Percentiles rank a stretch among this genome's conserved stretches.
These are phyloP conservation scores for Vararia minispora DNA, from an alignment of 768 basidiomycete genomes.

Conservation along the genomic window DNA sequence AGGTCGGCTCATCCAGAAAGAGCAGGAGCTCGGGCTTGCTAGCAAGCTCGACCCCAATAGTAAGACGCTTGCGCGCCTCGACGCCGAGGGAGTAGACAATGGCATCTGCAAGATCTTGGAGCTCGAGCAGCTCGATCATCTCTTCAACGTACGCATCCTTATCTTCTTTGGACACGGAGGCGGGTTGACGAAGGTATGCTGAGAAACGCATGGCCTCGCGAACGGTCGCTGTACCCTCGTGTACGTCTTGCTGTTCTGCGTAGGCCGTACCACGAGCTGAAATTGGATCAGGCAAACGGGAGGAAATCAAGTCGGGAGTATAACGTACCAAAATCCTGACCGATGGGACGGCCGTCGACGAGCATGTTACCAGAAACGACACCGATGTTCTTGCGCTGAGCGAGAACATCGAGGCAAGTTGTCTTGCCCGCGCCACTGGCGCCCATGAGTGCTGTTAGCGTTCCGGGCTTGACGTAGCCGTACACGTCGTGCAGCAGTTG, in stretches of 20 bases:
- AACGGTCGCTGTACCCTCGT: conserved; percentile 74
- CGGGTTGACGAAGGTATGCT: conserved; percentile 75
- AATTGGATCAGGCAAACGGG: too few relatives aligned
- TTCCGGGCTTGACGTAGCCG: conserved; percentile 80
- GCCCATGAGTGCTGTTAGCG: conserved; percentile 72
- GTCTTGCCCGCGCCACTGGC: conserved; percentile 76
- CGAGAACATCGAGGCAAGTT: conserved; percentile 67
- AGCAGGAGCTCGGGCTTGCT: conserved; percentile 76
- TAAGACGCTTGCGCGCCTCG: conserved; percentile 76
- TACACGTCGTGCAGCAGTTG: conserved; percentile 65
- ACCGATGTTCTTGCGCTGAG: conserved; percentile 66
- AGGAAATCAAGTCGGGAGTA: too few relatives aligned
- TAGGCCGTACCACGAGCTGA: too few relatives aligned
- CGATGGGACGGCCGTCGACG: conserved; percentile 54
- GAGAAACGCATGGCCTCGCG: conserved; percentile 83
- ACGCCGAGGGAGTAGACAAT: conserved; percentile 61
- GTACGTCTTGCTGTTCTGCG: conserved; percentile 70
- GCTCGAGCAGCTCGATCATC: conserved; percentile 74
- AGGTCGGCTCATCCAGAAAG: conserved; percentile 47
- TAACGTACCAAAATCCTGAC: conserved; percentile 40
- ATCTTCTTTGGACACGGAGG: conserved; percentile 52
- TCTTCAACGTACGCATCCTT: conserved; percentile 77
- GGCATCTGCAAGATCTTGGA: conserved; percentile 78
- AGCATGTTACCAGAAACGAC: conserved; percentile 53
- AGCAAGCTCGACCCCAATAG: conserved; percentile 87